phyloP scores from a whole-genome alignment of 768 basidiomycete species.

The Collybia sp. region DNA sequence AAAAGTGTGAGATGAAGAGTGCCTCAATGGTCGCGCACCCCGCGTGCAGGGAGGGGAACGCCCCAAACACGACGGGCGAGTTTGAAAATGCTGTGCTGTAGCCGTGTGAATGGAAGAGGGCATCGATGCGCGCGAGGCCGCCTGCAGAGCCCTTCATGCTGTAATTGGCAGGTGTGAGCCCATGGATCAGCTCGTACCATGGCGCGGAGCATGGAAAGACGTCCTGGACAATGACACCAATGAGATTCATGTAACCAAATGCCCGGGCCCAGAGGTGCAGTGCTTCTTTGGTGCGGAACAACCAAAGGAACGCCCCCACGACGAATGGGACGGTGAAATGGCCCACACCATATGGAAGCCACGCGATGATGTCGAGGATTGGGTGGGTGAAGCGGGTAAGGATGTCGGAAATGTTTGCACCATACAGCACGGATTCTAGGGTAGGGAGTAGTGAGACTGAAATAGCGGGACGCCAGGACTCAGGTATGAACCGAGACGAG shows the following conservation, averaged over 20 bases:
- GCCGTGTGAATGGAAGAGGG: constrained; percentile 67
- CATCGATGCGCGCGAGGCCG: constrained; percentile 89
- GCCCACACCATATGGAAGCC: constrained; percentile 94
- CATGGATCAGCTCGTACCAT: constrained; percentile 97
- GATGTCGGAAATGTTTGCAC: constrained; percentile 96
- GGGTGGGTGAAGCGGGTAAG: constrained; percentile 94
- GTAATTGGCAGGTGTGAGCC: constrained; percentile 93
- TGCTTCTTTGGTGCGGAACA: constrained; percentile 77
- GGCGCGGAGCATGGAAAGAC: constrained; percentile 91
- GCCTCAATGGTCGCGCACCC: constrained; percentile 90
- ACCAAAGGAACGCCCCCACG: constrained; percentile 82
- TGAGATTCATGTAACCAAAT: constrained; percentile 91
- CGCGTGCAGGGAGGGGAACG: constrained; percentile 92
- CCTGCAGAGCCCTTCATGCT: constrained; percentile 89
- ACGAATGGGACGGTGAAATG: constrained; percentile 89
- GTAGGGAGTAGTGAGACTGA: constrained; percentile 93
- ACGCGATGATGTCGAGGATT: constrained; percentile 86
- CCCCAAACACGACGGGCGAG: constrained; percentile 93
- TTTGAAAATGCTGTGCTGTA: constrained; percentile 82
- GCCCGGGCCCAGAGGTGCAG: constrained; percentile 82
- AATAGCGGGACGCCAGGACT: constrained; percentile 69
- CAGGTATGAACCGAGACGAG: constrained; percentile 82
- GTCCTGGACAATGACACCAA: constrained; percentile 85
- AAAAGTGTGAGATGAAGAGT: constrained; percentile 92
- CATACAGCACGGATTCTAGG: constrained; percentile 91